phyloP scores from a whole-genome alignment of 805 yeast species.

The Pichia kluyveri region DNA sequence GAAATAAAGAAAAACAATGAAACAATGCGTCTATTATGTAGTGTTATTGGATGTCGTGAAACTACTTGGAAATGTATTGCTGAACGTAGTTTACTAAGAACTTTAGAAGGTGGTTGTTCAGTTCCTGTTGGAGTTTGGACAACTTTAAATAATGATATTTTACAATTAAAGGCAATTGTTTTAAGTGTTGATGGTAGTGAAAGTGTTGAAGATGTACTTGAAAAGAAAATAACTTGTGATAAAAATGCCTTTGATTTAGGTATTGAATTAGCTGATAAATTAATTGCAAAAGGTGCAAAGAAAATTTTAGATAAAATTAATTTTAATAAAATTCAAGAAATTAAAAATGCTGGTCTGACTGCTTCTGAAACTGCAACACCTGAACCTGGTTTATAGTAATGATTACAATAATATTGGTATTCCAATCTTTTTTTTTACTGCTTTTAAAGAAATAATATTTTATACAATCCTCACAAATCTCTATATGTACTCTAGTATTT shows the following conservation, averaged over 20 bases:
- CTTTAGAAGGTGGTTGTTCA: slow-evolving; percentile 95
- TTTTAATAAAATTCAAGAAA: slow-evolving; percentile 49
- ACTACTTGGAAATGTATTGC: slow-evolving; percentile 75
- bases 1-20: slow-evolving; percentile 73
- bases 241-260: slow-evolving; percentile 71
- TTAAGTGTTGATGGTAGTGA: slow-evolving; percentile 77
- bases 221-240: slow-evolving; percentile 27
- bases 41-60: slow-evolving; percentile 53
- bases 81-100: slow-evolving; percentile 79
- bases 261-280: slow-evolving; percentile 50
- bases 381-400: background rate
- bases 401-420: no score
- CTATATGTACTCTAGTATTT: no score
- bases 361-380: slow-evolving; percentile 5
- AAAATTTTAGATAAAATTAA: slow-evolving; percentile 73
- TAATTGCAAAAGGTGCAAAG: slow-evolving; percentile 75
- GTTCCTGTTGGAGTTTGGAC: slow-evolving; percentile 92
- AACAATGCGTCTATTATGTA: slow-evolving; percentile 48
- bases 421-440: no score
- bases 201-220: slow-evolving; percentile 49
- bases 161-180: slow-evolving; percentile 62
- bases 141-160: slow-evolving; percentile 29
- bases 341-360: slow-evolving; percentile 25
- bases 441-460: no score
- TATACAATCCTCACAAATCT: no score